Evolutionary conservation across 2,329 filamentous ascomycete genomes (phyloP).

Genomic region (Fusarium globosum): DNA sequence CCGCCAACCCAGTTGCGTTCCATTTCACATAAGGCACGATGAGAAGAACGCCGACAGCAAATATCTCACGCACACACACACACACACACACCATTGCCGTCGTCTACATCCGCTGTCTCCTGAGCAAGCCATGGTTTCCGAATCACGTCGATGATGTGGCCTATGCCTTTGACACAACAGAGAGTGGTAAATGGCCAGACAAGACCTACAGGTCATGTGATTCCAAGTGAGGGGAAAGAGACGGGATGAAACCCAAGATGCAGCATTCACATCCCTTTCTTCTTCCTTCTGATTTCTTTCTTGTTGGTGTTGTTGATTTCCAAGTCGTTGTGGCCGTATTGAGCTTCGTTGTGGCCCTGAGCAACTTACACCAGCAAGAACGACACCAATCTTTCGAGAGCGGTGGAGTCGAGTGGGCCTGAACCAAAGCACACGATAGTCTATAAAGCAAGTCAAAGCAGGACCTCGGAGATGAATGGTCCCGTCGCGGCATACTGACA

Average conservation of each 20-base stretch:
- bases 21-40: constrained; percentile 17
- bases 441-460: constrained; percentile 18
- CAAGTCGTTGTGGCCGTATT: neutral
- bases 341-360: constrained; percentile 18
- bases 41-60: constrained; percentile 12
- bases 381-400: neutral
- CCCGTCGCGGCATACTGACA: constrained; percentile 5
- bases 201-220: constrained; percentile 47
- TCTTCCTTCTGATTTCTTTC: constrained; percentile 8
- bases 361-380: neutral
- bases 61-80: constrained; percentile 1
- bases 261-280: constrained; percentile 26
- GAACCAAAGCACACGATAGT: neutral
- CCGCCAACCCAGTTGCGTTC: constrained; percentile 16
- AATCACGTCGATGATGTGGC: constrained; percentile 43
- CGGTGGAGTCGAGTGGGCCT: constrained; percentile 32
- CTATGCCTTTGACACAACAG: constrained; percentile 32
- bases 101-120: constrained; percentile 8
- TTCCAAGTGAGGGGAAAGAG: constrained; percentile 47
- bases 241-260: constrained; percentile 43
- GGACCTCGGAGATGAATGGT: neutral
- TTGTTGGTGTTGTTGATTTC: constrained; percentile 15
- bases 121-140: constrained; percentile 32
- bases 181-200: constrained; percentile 39
- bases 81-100: constrained; percentile 14